Conservation (phyloP, 1,284 basidiomycete genomes). For the Stygiomarasmius scandens region DNA sequence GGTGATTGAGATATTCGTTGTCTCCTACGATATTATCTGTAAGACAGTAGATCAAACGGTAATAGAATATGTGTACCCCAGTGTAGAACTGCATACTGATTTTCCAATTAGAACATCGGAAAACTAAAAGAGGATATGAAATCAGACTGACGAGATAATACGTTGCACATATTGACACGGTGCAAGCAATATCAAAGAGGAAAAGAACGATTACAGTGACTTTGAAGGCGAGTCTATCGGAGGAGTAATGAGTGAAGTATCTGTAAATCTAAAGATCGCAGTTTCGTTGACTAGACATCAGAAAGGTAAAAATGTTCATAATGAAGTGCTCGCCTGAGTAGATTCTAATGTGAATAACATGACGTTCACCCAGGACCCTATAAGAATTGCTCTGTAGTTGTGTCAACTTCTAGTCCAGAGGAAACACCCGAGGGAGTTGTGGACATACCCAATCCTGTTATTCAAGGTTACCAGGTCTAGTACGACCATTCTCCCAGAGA, state of each 20-base stretch:
- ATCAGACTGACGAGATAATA: neutral
- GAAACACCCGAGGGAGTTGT: too few relatives aligned
- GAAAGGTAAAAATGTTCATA: too few relatives aligned
- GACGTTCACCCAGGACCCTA: too few relatives aligned
- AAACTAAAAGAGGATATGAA: neutral
- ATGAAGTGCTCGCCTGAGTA: too few relatives aligned
- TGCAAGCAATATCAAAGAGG: neutral
- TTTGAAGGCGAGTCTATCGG: neutral
- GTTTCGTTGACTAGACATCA: neutral
- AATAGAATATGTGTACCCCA: neutral
- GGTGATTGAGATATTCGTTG: neutral
- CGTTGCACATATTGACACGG: neutral
- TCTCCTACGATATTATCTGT: neutral
- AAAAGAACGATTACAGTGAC: neutral
- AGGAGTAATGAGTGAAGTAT: neutral
- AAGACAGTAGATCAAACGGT: neutral
- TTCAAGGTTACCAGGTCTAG: too few relatives aligned
- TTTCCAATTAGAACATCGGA: too few relatives aligned
- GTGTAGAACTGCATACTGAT: neutral
- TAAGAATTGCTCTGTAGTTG: too few relatives aligned
- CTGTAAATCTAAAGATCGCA: neutral
- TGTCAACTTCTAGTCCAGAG: too few relatives aligned
- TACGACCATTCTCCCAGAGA: too few relatives aligned
- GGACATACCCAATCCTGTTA: too few relatives aligned
- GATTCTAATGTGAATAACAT: too few relatives aligned